These are phyloP conservation scores for Cladosporium phlei DNA, from an alignment of 2,329 filamentous ascomycete species.

Conservation along the genomic window DNA sequence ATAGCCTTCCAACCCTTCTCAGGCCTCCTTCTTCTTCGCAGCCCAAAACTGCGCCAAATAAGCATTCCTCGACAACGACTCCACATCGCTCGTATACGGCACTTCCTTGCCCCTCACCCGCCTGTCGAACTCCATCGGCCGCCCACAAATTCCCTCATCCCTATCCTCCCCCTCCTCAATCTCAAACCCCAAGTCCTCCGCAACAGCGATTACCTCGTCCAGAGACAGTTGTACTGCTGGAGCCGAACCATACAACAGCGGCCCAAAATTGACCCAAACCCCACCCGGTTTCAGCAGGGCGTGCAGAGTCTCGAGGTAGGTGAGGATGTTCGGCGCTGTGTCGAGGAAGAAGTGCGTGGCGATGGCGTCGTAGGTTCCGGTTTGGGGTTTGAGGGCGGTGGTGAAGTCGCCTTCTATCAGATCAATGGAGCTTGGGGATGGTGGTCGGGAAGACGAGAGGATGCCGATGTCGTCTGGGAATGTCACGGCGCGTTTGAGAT, in stretches of 20 bases:
- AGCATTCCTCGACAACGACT: constrained; percentile 9
- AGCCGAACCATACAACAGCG: constrained; percentile 56
- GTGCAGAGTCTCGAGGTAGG: constrained; percentile 75
- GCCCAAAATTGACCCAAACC: constrained; percentile 79
- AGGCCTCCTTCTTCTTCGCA: constrained; percentile 14
- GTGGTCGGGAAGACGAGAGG: background rate
- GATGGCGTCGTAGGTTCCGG: constrained; percentile 67
- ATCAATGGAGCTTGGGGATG: too few relatives aligned
- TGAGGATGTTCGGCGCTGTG: constrained; percentile 83
- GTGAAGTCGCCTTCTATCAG: constrained; percentile 41
- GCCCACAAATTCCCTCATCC: background rate
- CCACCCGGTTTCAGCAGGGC: constrained; percentile 73
- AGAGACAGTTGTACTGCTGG: constrained; percentile 18
- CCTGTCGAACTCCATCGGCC: background rate
- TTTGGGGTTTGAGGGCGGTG: constrained; percentile 47
- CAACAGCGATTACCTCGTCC: constrained; percentile 17
- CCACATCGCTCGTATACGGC: constrained; percentile 12
- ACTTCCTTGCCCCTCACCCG: constrained; percentile 8
- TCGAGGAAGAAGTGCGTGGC: constrained; percentile 91
- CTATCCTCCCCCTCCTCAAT: constrained; percentile 10
- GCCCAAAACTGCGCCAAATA: constrained; percentile 16
- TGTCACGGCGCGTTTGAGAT: constrained; percentile 23
- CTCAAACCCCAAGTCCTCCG: constrained; percentile 17
- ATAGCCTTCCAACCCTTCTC: too few relatives aligned
- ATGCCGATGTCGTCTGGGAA: constrained; percentile 1